Percentiles rank a stretch among this genome's conserved stretches.
These are phyloP conservation scores for Cyphellophora attinorum DNA, from an alignment of 2,329 filamentous ascomycete species.

Conservation along the genomic window DNA sequence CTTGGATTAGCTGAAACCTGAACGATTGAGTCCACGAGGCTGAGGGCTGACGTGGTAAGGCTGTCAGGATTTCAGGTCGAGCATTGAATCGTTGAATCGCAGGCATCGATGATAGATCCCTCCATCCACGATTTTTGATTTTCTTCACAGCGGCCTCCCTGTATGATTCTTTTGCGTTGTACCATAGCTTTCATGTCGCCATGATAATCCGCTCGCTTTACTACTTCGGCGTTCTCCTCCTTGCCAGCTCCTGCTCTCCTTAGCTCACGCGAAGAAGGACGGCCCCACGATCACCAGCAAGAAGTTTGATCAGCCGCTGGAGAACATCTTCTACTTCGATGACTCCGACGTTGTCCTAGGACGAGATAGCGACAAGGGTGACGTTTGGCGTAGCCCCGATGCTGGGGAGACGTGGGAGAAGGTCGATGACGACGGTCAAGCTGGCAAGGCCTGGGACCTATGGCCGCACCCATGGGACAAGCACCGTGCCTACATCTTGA, in stretches of 20 bases:
- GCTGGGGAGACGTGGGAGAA: conserved; percentile 68
- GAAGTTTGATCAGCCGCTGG: conserved; percentile 57
- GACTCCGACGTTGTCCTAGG: conserved; percentile 75
- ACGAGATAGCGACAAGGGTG: conserved; percentile 54
- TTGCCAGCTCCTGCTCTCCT: conserved; percentile 8
- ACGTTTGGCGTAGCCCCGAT: conserved; percentile 69
- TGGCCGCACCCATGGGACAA: conserved; percentile 70
- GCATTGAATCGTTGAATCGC: too few relatives aligned
- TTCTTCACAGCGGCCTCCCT: too few relatives aligned
- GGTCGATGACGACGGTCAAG: conserved; percentile 51
- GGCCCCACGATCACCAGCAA: conserved; percentile 57
- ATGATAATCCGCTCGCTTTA: conserved; percentile 16
- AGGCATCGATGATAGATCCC: too few relatives aligned
- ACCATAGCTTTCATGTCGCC: conserved; percentile 1
- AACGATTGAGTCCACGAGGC: too few relatives aligned
- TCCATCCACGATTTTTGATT: too few relatives aligned
- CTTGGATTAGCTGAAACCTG: too few relatives aligned
- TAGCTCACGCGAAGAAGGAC: conserved; percentile 44
- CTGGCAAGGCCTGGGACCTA: conserved; percentile 54
- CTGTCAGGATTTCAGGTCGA: too few relatives aligned
- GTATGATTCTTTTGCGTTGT: too few relatives aligned
- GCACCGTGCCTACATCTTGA: conserved; percentile 71
- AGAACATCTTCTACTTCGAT: conserved; percentile 78
- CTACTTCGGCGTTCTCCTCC: conserved; percentile 8
- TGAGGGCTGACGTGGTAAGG: too few relatives aligned